Evolutionary conservation across 1,284 basidiomycete species (phyloP).

Genomic region (Dichomitus squalens): DNA sequence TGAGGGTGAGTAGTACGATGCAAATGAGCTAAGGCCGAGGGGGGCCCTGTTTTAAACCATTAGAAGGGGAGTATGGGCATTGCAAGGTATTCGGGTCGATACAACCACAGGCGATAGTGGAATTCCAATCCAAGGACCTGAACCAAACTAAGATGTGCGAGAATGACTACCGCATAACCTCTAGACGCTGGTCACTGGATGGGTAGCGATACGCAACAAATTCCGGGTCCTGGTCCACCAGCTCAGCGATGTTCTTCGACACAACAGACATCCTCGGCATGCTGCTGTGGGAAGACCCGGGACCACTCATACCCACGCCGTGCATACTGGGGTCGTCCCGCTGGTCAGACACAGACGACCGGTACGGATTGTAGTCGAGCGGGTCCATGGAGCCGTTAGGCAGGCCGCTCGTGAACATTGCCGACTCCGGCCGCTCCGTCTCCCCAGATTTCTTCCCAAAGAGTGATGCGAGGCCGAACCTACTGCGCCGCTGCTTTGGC

Average conservation of each 20-base stretch:
- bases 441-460: conserved; percentile 21
- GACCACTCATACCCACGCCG: conserved; percentile 43
- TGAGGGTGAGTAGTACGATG: background rate
- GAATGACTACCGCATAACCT: conserved; percentile 51
- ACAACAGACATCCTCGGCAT: conserved; percentile 57
- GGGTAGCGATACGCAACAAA: conserved; percentile 86
- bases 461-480: conserved; percentile 65
- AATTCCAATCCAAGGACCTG: background rate
- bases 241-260: conserved; percentile 71
- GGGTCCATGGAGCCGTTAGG: conserved; percentile 22
- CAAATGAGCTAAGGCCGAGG: background rate
- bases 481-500: conserved; percentile 50
- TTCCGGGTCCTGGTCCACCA: conserved; percentile 78
- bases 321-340: conserved; percentile 41
- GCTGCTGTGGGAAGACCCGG: conserved; percentile 34
- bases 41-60: conserved; percentile 17
- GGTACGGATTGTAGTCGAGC: conserved; percentile 30
- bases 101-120: conserved; percentile 4
- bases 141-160: background rate
- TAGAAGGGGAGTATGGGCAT: background rate
- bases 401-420: background rate
- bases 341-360: conserved; percentile 36
- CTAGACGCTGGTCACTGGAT: conserved; percentile 57
- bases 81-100: conserved; percentile 7
- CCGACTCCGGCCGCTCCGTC: conserved; percentile 8